A percentile compares a stretch with the other conserved stretches of the same genome.
phyloP scores from a whole-genome alignment of 225 moss, liverwort and hornwort species.

The Neckera pumila region DNA sequence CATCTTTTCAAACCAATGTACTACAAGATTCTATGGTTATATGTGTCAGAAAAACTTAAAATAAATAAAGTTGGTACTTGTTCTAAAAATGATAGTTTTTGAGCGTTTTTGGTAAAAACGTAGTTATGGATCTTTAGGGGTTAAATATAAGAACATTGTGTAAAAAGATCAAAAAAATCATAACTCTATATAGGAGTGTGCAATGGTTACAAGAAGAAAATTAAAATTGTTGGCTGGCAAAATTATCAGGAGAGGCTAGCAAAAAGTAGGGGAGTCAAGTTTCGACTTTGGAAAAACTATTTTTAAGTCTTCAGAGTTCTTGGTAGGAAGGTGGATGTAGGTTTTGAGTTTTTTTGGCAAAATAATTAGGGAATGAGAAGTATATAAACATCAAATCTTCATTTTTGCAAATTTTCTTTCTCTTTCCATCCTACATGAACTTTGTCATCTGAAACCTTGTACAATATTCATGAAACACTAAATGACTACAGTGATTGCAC shows the following conservation, averaged over 20 bases:
- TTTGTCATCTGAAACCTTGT: not conserved
- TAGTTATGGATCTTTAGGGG: too few species aligned
- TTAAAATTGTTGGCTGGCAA: rapidly evolving
- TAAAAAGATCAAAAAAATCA: not conserved
- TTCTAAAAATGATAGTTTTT: too few species aligned
- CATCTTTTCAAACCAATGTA: too few species aligned
- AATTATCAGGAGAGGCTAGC: rapidly evolving
- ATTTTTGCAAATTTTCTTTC: not conserved
- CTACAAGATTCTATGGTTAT: too few species aligned
- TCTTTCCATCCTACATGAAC: not conserved
- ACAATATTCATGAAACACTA: not conserved
- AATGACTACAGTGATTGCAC: rapidly evolving
- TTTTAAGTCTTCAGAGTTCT: not conserved
- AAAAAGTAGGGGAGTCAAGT: rapidly evolving
- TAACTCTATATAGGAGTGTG: rapidly evolving
- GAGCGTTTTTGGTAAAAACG: too few species aligned
- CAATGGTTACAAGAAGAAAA: not conserved
- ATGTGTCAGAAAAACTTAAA: too few species aligned
- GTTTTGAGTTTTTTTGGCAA: too few species aligned
- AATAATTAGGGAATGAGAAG: rapidly evolving
- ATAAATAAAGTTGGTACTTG: too few species aligned
- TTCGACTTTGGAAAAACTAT: rapidly evolving
- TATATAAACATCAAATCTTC: too few species aligned
- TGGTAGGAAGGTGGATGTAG: not conserved
- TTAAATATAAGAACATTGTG: not conserved